Evolutionary conservation across 108 stramenopile genomes (phyloP), one percentile per base, ranked within the genome.

Genomic region (Fragilaria crotonensis): DNA sequence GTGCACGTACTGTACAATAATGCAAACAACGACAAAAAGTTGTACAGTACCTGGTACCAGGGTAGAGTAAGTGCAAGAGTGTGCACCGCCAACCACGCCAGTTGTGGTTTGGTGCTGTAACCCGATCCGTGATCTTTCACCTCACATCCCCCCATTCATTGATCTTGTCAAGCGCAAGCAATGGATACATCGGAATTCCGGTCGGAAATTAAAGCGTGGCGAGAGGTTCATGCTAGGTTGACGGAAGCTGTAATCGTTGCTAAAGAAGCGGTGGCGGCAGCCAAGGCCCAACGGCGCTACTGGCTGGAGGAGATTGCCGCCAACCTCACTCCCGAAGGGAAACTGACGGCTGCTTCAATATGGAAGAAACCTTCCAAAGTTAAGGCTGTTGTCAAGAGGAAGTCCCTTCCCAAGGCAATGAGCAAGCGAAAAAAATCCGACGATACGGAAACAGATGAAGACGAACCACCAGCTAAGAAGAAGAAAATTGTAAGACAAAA

Each of bases 261-360:
- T n/a, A 60, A 64, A 11, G 78, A 80, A 46, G 81, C 83, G 18
- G 63, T 87, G 14, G 76, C 77, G 25, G 72, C 68, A 52, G 78
- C 77, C 31, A 76, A 80, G 36, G 45, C 68, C 18, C 78, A 80
- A 56, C 54, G 77, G 28, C 64, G 83, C 44, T 87, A 71, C 68
- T 73, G 83, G 73, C 27, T 87, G 48, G 81, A 84, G 55, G 82
- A 83, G 28, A 80, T 87, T 41, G 63, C 59, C 33, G 68, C 72
- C 30, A 79, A 79, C 48, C 44, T 79, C 33, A 64, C 46, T n/a
- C 57, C 63, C 7, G 48, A 61, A 27, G 73, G 73, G 3, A 64
- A 59, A 26, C 44, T 75, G 1, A 60, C 57, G 19, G 3, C 57
- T 3, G 22, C 68, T 2, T 69, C 68, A 1, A 53, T 69, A 25